Evolutionary conservation across 768 basidiomycete genomes (phyloP).

Genomic region (Hericium rajendrae): DNA sequence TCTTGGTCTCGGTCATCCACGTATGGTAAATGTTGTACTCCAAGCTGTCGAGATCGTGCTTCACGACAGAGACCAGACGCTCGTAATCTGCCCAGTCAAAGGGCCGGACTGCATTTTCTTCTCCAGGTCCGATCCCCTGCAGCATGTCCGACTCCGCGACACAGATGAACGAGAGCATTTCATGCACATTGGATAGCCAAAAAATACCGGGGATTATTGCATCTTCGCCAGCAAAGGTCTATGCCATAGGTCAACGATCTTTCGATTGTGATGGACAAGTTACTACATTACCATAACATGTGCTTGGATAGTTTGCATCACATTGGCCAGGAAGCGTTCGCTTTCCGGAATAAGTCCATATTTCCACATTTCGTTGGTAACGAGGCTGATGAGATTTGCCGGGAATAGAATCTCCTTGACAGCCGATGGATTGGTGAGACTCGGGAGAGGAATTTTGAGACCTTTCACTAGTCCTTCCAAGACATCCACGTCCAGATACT

Average conservation of each 20-base stretch:
- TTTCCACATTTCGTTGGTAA: constrained; percentile 99
- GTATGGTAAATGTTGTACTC: constrained; percentile 99
- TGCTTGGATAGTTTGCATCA: constrained; percentile 95
- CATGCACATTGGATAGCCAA: constrained; percentile 99
- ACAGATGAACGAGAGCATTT: constrained; percentile 97
- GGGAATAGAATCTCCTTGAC: constrained; percentile 98
- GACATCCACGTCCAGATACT: constrained; percentile 88
- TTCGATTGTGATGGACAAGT: constrained; percentile 1
- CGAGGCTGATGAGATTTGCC: constrained; percentile 91
- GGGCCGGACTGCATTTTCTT: constrained; percentile 81
- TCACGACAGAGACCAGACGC: constrained; percentile 92
- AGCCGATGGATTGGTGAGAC: constrained; percentile 81
- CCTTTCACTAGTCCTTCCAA: constrained; percentile 83
- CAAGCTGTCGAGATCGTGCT: constrained; percentile 94
- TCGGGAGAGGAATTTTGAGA: constrained; percentile 88
- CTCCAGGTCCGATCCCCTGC: constrained; percentile 94
- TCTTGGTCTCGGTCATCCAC: constrained; percentile 98
- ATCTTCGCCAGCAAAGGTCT: constrained; percentile 91
- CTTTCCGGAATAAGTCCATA: constrained; percentile 94
- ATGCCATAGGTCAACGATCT: constrained; percentile 5
- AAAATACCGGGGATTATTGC: constrained; percentile 94
- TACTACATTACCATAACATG: constrained; percentile 84
- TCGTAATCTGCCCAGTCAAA: constrained; percentile 98
- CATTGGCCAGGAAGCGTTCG: constrained; percentile 95
- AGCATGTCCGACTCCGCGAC: constrained; percentile 99